Evolutionary conservation across 2,329 filamentous ascomycete genomes (phyloP).

Genomic region (Sporothrix globosa): DNA sequence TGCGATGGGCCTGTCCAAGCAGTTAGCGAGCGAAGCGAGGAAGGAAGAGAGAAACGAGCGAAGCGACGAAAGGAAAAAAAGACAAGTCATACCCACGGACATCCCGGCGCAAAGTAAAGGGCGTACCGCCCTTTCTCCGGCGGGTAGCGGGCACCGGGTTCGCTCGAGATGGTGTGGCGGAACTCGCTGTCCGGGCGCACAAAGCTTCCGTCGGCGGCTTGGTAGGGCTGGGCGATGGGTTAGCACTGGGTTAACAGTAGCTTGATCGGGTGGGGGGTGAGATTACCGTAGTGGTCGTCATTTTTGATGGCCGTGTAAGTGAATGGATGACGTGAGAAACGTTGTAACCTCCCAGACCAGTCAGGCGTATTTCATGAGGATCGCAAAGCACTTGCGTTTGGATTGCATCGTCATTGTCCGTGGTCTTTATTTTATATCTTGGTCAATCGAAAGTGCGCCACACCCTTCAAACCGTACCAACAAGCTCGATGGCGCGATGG

Average conservation of each 20-base stretch:
- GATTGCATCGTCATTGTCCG: not conserved
- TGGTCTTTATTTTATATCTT: not conserved
- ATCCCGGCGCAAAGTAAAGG: constrained; percentile 63
- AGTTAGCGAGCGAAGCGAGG: too few relatives aligned
- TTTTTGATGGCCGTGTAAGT: not conserved
- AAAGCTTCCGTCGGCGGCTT: constrained; percentile 50
- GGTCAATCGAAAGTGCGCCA: too few relatives aligned
- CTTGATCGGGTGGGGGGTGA: not conserved
- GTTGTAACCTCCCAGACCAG: too few relatives aligned
- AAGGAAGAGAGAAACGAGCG: too few relatives aligned
- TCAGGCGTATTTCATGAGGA: not conserved
- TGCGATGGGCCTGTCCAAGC: constrained; percentile 68
- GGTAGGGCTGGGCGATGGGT: constrained; percentile 11
- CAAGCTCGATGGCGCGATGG: not conserved
- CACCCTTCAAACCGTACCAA: too few relatives aligned
- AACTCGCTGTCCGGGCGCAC: constrained; percentile 58
- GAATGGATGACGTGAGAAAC: not conserved
- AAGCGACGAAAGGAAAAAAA: too few relatives aligned
- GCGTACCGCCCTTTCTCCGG: constrained; percentile 64
- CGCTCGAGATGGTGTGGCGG: constrained; percentile 58
- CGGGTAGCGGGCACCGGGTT: constrained; percentile 56
- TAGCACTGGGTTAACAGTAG: not conserved
- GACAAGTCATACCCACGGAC: constrained; percentile 53
- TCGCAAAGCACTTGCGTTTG: not conserved
- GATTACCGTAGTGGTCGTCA: not conserved